Conservation (phyloP, 345 rosid genomes). For the Dipteronia sinensis region DNA sequence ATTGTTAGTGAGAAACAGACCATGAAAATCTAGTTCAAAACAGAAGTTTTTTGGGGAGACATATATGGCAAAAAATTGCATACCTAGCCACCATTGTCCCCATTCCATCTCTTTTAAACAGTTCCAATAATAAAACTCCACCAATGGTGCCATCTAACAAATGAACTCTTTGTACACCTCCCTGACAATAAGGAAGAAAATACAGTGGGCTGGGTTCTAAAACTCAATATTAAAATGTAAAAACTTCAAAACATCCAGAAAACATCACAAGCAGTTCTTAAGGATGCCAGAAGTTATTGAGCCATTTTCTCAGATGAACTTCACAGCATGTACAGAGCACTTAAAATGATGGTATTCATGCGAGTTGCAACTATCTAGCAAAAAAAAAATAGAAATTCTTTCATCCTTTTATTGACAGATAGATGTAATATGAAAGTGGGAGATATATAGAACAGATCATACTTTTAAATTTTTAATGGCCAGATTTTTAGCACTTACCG, state of each 20-base stretch:
- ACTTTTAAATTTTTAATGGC: neutral
- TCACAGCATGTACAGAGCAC: neutral
- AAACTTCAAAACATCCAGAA: slow-evolving; percentile 13
- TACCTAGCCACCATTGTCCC: slow-evolving; percentile 99
- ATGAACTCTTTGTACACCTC: slow-evolving; percentile 98
- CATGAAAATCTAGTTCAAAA: neutral
- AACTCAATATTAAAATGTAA: neutral
- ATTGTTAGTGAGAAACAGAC: neutral
- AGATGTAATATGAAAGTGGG: neutral
- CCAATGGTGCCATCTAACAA: slow-evolving; percentile 89
- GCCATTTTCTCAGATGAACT: neutral
- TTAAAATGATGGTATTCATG: neutral
- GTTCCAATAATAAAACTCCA: slow-evolving; percentile 78
- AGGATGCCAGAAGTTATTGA: slow-evolving; percentile 6
- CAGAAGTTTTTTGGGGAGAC: neutral
- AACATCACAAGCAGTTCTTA: neutral
- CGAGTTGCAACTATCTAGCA: neutral
- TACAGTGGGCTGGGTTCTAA: slow-evolving; percentile 8
- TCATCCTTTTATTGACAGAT: too few species aligned
- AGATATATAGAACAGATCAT: neutral
- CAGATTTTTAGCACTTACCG: neutral
- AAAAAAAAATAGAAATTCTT: neutral
- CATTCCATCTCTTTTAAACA: slow-evolving; percentile 96
- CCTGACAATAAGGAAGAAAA: slow-evolving; percentile 48
- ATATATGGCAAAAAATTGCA: slow-evolving; percentile 16